Base-by-base conservation (phyloP, 2,329 filamentous ascomycete genomes). In the Colletotrichum kahawae region DNA sequence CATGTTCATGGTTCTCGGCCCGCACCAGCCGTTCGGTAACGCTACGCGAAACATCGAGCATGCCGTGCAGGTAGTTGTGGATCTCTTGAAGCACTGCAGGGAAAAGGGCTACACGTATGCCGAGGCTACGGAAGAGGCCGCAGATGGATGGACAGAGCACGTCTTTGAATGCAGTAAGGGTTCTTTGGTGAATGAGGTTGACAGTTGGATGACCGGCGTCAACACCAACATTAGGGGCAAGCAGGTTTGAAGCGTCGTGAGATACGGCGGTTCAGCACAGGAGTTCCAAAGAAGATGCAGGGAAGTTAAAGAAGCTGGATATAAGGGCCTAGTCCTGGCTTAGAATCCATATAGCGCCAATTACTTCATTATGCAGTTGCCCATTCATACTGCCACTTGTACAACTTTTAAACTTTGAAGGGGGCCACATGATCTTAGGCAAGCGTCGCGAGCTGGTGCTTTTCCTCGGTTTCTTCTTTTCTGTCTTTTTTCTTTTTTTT, bases 121-220 rank as follows among this genome's bases (percentile, higher is more conserved):
- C 5, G 86, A 87, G 77, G 81, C 87, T 3, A 88, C 84, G 0
- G 77, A 82, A 8, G 82, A 86, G 51, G 84, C 80, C 0, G 81
- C 85, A 67, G 78, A 82, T 5, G 75, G 77, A 14, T 90, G 88
- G 88, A 88, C 86, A 0, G 79, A 87, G 51, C 88, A 90, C 81
- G 88, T 90, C 3, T 79, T 85, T 29, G 82, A 87, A 5, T 88
- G 86, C 67, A 84, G 85, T 0, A 79, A 85, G 43, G 88, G 88
- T 0, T 73, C 87, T 12, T 77, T 90, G 31, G 82, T 84, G 0
- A 87, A 87, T 73, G 84, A 89, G 75, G 86, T 89, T 0, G 88
- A 90, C 75, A 86, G 84, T 2, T 90, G 88, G 89, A 89, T 90
- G 88, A 90, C 88, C 3, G 89, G 88, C 1, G 86, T 90, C 2